A percentile compares a stretch with the other conserved stretches of the same genome.
phyloP scores from a whole-genome alignment of 768 basidiomycete genomes.

The Lactarius vividus region DNA sequence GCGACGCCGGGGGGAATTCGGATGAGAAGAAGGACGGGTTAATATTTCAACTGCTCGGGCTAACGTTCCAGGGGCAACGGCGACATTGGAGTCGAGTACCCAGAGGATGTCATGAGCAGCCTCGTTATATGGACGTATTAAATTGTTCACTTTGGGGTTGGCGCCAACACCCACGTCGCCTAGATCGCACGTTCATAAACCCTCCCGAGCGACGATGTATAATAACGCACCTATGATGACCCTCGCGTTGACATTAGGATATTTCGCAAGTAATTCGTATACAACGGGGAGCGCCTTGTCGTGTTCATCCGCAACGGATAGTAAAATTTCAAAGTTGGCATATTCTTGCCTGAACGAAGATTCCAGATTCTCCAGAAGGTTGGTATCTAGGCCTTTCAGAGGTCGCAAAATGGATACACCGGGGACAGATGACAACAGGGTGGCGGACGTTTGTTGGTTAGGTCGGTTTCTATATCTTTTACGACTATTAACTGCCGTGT shows the following conservation, averaged over 20 bases:
- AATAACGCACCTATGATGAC: conserved; percentile 67
- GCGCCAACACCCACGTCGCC: conserved; percentile 84
- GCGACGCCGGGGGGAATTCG: conserved; percentile 39
- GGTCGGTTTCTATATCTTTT: conserved; percentile 70
- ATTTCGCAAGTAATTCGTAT: conserved; percentile 69
- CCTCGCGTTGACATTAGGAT: conserved; percentile 68
- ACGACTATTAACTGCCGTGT: conserved; percentile 48
- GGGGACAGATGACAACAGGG: conserved; percentile 51
- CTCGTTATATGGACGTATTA: conserved; percentile 75
- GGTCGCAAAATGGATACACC: conserved; percentile 97
- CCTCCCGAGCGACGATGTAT: not conserved
- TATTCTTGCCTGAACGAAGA: conserved; percentile 92
- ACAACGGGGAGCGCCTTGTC: conserved; percentile 91
- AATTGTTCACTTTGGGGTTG: conserved; percentile 98
- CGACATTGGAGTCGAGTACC: conserved; percentile 94
- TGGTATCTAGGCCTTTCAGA: conserved; percentile 91
- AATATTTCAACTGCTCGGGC: conserved; percentile 83
- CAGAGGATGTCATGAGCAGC: conserved; percentile 90
- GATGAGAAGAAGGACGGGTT: conserved; percentile 39
- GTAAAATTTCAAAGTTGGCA: conserved; percentile 85
- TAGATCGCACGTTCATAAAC: conserved; percentile 32
- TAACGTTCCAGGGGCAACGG: conserved; percentile 72
- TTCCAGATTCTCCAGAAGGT: conserved; percentile 94
- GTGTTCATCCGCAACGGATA: conserved; percentile 83
- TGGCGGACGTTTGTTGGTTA: conserved; percentile 56